phyloP scores from a whole-genome alignment of 2,329 filamentous ascomycete species.

The Paecilomyces fulvus region DNA sequence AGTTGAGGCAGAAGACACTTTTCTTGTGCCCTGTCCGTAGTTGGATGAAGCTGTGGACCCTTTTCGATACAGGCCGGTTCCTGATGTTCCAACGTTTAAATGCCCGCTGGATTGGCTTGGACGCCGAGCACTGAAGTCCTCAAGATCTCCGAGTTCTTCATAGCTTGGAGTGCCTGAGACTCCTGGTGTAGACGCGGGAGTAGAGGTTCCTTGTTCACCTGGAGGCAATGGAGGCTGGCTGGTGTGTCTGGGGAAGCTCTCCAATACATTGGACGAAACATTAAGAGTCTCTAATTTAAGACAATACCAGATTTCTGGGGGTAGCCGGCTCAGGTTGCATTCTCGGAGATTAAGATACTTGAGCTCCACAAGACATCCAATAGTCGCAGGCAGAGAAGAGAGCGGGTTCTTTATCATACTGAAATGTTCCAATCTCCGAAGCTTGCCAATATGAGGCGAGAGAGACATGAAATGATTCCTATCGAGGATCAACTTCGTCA shows the following conservation, averaged over 20 bases:
- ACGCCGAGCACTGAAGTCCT: slow-evolving; percentile 57
- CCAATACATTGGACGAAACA: slow-evolving; percentile 87
- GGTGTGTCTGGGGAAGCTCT: slow-evolving; percentile 77
- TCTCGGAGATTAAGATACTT: slow-evolving; percentile 80
- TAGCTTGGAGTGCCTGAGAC: slow-evolving; percentile 59
- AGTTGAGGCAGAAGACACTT: slow-evolving; percentile 74
- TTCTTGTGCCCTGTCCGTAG: slow-evolving; percentile 69
- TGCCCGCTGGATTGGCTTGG: slow-evolving; percentile 78
- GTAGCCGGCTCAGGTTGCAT: slow-evolving; percentile 84
- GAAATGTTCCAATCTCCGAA: slow-evolving; percentile 78
- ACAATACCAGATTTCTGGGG: slow-evolving; percentile 93
- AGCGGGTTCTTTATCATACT: slow-evolving; percentile 91
- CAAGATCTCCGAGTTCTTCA: slow-evolving; percentile 64
- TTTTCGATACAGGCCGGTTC: slow-evolving; percentile 57
- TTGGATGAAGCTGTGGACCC: slow-evolving; percentile 79
- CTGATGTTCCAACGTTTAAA: slow-evolving; percentile 67
- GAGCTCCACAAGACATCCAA: slow-evolving; percentile 79
- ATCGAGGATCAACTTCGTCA: slow-evolving; percentile 82
- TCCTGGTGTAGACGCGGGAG: slow-evolving; percentile 38
- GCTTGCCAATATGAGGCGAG: slow-evolving; percentile 72
- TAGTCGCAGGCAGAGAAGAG: slow-evolving; percentile 72
- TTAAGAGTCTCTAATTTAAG: slow-evolving; percentile 85
- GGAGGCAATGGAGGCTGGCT: slow-evolving; percentile 58
- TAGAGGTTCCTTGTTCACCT: slow-evolving; percentile 32
- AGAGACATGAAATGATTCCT: slow-evolving; percentile 93